Base-by-base conservation (phyloP, 768 basidiomycete genomes). In the Pleurotus pulmonarius region DNA sequence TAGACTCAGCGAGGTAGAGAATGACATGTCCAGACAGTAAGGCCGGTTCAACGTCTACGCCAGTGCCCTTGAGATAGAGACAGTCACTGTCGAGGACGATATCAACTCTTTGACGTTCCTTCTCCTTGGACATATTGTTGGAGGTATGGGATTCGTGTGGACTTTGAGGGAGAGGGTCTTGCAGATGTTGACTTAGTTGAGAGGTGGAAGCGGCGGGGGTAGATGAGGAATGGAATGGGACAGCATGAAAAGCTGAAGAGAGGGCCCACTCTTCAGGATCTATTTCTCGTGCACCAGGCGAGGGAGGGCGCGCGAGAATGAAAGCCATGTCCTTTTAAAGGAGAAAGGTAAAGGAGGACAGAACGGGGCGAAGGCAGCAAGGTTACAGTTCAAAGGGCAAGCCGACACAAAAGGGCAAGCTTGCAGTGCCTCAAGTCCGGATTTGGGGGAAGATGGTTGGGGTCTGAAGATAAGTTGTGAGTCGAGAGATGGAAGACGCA, bases 41-140 rank as follows among this genome's bases (percentile, higher is more conserved):
- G 6, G 86, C 83, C 6, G 94, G 87, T 63, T 94, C 90, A 59
- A 92, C 85, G 60, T 96, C 92, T 62, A 80, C 81, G 34, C 92
- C 92, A 5, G 85, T 84, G 46, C 94, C 93, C 60, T 85, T 81
- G 64, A 98, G 80, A 52, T 79, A 76, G 59, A 97, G 72, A 62
- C 74, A 77, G 39, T 90, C 87, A 3, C 79, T 75, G 67, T 89
- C 84, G 55, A 97, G 82, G 53, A 84, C 65, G 63, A 98, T 88
- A 61, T 94, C 89, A 60, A 98, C 76, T 48, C 70, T 73, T n/a
- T 82, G 74, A 24, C 71, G 73, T 34, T 77, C 75, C 60, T 79
- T 80, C 51, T 77, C 77, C 49, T 69, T 73, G 58, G 60, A 67
- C 72, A 77, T 79, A 55, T 79, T 77, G 68, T 59, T 55, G 55